Conservation (phyloP, 192 early-diverging fungal species). For the Backusella morwellensis region DNA sequence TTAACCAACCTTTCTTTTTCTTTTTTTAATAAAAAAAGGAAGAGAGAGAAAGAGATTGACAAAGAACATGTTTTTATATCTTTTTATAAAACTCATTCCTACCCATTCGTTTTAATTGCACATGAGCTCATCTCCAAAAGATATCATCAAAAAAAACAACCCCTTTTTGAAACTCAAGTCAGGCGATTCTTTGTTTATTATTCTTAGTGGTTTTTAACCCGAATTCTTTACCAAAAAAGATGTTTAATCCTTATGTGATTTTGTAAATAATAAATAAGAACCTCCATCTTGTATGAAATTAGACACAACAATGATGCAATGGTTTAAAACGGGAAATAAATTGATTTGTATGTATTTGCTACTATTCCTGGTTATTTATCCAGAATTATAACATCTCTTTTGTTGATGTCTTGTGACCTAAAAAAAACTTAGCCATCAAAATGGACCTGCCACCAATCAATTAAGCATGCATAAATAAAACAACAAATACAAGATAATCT, state of each 20-base stretch:
- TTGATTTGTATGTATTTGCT: not conserved
- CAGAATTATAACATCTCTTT: not conserved
- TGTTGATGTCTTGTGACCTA: not conserved
- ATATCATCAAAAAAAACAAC: not conserved
- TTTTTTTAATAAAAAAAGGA: not conserved
- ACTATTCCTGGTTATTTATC: not conserved
- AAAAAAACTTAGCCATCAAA: not conserved
- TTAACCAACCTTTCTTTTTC: not conserved
- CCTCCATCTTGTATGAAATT: not conserved
- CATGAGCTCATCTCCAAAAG: not conserved
- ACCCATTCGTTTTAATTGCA: not conserved
- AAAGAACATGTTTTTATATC: not conserved
- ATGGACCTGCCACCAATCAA: not conserved
- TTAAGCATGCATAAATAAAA: not conserved
- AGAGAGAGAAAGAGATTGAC: not conserved
- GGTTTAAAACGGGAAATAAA: not conserved
- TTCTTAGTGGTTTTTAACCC: not conserved
- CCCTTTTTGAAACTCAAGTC: not conserved
- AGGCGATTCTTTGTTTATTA: constrained; percentile 1
- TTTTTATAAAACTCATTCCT: not conserved
- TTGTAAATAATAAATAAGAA: not conserved
- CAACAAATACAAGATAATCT: not conserved
- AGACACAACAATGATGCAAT: too few relatives aligned
- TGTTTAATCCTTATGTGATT: not conserved
- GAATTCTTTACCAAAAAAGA: not conserved